These are phyloP conservation scores for Iodosphaeria phyllophila DNA, from an alignment of 2,329 filamentous ascomycete genomes.

Conservation along the genomic window DNA sequence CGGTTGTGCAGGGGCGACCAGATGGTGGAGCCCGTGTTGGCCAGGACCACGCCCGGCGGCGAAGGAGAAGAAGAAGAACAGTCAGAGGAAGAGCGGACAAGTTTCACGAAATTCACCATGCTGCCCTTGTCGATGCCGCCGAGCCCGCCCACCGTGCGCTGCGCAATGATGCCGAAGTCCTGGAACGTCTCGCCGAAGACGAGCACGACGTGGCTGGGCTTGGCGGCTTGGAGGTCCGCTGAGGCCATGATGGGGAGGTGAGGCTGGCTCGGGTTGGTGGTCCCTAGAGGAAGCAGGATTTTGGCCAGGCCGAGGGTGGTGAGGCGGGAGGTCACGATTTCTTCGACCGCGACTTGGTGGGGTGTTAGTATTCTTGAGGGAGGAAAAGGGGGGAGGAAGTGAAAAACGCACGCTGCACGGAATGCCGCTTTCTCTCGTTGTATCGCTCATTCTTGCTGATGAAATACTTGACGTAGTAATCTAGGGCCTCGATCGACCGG, in stretches of 20 bases:
- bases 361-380: not conserved
- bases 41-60: slow-evolving; percentile 46
- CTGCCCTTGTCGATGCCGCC: slow-evolving; percentile 56
- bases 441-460: slow-evolving; percentile 54
- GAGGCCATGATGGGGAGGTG: slow-evolving; percentile 51
- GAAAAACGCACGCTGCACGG: slow-evolving; percentile 46
- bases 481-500: slow-evolving; percentile 46
- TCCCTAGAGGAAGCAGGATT: slow-evolving; percentile 40
- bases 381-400: not conserved
- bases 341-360: slow-evolving; percentile 37
- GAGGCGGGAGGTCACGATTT: slow-evolving; percentile 44
- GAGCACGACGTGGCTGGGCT: slow-evolving; percentile 51
- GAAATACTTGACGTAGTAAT: slow-evolving; percentile 57
- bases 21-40: slow-evolving; percentile 59
- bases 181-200: slow-evolving; percentile 55
- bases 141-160: slow-evolving; percentile 41
- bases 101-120: slow-evolving; percentile 40
- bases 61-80: slow-evolving; percentile 14
- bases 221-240: slow-evolving; percentile 29
- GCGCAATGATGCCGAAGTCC: slow-evolving; percentile 58
- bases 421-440: slow-evolving; percentile 57
- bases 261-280: slow-evolving; percentile 22
- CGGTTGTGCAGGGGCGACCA: slow-evolving; percentile 51
- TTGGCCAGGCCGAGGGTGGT: slow-evolving; percentile 37
- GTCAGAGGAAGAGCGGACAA: slow-evolving; percentile 19